A percentile compares a stretch with the other conserved stretches of the same genome.
Conservation (phyloP, 345 rosid species). For the Euphorbia lathyris region DNA sequence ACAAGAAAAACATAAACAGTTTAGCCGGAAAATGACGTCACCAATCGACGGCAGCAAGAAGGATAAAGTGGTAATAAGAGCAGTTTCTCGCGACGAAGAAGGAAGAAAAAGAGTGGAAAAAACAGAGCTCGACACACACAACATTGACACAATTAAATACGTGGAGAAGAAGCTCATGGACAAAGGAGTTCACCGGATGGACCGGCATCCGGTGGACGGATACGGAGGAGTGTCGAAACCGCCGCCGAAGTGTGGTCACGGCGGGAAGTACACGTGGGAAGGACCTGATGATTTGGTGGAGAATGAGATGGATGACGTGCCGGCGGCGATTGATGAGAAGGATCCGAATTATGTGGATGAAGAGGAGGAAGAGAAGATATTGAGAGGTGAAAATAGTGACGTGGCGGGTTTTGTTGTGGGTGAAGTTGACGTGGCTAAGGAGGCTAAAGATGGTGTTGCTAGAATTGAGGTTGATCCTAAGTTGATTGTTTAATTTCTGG, state of each 20-base stretch:
- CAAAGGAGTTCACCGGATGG: constrained; percentile 72
- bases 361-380: constrained; percentile 35
- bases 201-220: constrained; percentile 69
- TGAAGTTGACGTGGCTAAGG: constrained; percentile 63
- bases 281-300: constrained; percentile 51
- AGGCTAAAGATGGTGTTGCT: constrained; percentile 46
- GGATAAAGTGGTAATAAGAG: constrained; percentile 44
- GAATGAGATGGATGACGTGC: constrained; percentile 44
- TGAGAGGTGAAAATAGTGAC: constrained; percentile 33
- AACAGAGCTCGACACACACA: constrained; percentile 38
- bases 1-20: neutral
- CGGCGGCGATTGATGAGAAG: constrained; percentile 66
- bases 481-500: constrained; percentile 8
- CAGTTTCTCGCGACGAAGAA: constrained; percentile 44
- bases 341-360: constrained; percentile 80
- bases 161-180: constrained; percentile 60
- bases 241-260: constrained; percentile 73
- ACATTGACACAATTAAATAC: constrained; percentile 57
- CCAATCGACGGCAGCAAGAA: constrained; percentile 36
- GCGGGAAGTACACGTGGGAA: constrained; percentile 95
- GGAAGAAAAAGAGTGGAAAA: constrained; percentile 49
- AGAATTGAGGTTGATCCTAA: constrained; percentile 62
- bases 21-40: constrained; percentile 29
- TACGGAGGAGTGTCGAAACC: constrained; percentile 40
- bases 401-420: constrained; percentile 48